Evolutionary conservation across 2,329 filamentous ascomycete species (phyloP), one percentile per base, ranked within the genome.

Genomic region (Cercospora berteroae): DNA sequence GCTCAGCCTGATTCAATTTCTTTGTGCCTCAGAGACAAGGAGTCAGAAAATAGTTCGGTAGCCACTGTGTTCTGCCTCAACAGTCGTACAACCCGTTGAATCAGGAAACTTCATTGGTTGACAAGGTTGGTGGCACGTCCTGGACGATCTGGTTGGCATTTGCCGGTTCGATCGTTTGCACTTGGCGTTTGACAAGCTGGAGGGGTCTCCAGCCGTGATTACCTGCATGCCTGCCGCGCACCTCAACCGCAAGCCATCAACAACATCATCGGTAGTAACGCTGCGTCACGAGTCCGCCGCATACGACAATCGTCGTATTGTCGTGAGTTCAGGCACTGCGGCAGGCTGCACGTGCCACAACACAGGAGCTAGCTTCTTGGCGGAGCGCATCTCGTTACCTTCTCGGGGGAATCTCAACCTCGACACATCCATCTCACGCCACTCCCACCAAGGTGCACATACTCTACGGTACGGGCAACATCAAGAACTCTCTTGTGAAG

Each of bases 11-110:
- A 55, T 55, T 4, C 23, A 55, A 29, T 55, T 31, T 7, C 48
- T 55, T 55, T 55, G 48, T 55, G 48, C 23, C 81, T 98, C 60
- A 98, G 94, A 94, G 84, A 86, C 71, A 66, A 71, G 8, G 67
- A 66, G 20, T 72, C 52, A 69, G 36, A 25, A 36, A 36, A 8
- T 36, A 23, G 29, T 18, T 23, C 16, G n/a, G n/a, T 58, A 23
- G 18, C 31, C 27, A 16, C 31, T 58, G 55, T 58, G 29, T 36
- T 31, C 9, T 58, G 16, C n/a, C 18, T 36, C 27, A 31, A 18
- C n/a, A 16, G 23, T 42, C 7, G 50, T 58, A 23, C 31, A 44
- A 58, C 33, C 58, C 31, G 9, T 57, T n/a, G 23, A 23, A 16
- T 29, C 18, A 57, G 62, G 31, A 67, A 62, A 58, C 62, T 67